Percentiles rank a stretch among this genome's conserved stretches.
Conservation (phyloP, 1,284 basidiomycete genomes). For the Nidula niveotomentosa region DNA sequence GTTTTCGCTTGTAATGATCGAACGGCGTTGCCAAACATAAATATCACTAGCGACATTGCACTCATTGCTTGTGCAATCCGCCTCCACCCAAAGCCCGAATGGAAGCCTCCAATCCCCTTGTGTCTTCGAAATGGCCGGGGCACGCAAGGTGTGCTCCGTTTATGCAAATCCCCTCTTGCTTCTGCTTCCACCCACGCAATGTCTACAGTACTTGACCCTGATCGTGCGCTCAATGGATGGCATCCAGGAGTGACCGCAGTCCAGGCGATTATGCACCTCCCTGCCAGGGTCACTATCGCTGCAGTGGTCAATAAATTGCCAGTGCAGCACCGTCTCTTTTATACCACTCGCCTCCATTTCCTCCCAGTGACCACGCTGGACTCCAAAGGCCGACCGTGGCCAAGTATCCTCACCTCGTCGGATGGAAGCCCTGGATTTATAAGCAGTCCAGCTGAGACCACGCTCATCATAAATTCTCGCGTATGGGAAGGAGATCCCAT, state of each 20-base stretch:
- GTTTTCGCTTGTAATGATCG: too few species aligned
- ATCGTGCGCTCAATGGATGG: slow-evolving; percentile 3
- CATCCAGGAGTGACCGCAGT: slow-evolving; percentile 1
- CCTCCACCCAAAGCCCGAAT: too few species aligned
- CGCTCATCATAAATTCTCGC: slow-evolving; percentile 39
- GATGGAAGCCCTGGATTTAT: slow-evolving; percentile 45
- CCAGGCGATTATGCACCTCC: slow-evolving; percentile 3
- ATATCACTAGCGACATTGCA: too few species aligned
- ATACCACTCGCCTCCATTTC: slow-evolving; percentile 41
- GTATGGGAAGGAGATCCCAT: slow-evolving; percentile 62
- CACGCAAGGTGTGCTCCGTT: too few species aligned
- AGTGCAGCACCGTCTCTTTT: slow-evolving; percentile 42
- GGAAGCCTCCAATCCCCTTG: too few species aligned
- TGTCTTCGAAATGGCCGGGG: too few species aligned
- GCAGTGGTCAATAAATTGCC: slow-evolving; percentile 36
- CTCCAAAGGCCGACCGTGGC: slow-evolving; percentile 43
- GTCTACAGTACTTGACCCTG: not conserved
- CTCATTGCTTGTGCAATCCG: too few species aligned
- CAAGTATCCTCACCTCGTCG: slow-evolving; percentile 37
- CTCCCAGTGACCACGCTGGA: slow-evolving; percentile 45
- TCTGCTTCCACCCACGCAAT: not conserved
- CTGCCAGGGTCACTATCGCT: slow-evolving; percentile 1
- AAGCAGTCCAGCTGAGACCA: slow-evolving; percentile 33
- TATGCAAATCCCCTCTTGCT: too few species aligned
- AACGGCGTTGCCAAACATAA: too few species aligned